phyloP scores from a whole-genome alignment of 768 basidiomycete genomes.

The Lentinula sp. region DNA sequence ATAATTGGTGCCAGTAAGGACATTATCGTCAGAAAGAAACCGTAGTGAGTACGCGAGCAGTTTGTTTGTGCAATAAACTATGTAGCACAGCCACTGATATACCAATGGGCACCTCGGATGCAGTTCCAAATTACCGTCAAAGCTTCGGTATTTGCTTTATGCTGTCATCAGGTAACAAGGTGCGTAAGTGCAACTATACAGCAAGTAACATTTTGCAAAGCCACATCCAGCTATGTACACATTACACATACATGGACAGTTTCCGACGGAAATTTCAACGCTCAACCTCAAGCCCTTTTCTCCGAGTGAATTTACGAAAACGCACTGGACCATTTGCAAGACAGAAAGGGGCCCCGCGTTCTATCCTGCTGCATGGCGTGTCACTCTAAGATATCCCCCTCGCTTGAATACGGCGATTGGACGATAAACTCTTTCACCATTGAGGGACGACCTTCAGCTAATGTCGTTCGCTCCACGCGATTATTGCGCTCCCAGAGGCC shows the following conservation, averaged over 20 bases:
- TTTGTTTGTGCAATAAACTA: neutral
- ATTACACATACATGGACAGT: no score
- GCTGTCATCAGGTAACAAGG: neutral
- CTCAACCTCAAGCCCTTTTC: neutral
- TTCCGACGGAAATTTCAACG: no score
- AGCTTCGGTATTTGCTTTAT: neutral
- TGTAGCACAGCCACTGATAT: neutral
- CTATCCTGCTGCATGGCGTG: neutral
- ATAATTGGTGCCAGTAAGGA: slow-evolving; percentile 89
- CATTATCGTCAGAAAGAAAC: slow-evolving; percentile 38
- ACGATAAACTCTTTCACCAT: slow-evolving; percentile 1
- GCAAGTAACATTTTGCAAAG: no score
- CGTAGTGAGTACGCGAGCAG: neutral
- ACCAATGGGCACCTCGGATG: no score
- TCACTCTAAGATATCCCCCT: neutral
- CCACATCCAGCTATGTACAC: no score
- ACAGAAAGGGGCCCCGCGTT: neutral
- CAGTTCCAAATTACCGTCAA: no score
- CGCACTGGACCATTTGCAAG: neutral
- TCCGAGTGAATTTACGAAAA: no score
- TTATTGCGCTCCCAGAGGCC: slow-evolving; percentile 3
- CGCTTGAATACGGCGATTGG: slow-evolving; percentile 3
- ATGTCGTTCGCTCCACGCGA: neutral
- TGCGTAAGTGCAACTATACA: neutral
- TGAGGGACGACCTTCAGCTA: neutral